Conservation (phyloP, 208 protist species). For the Trichomonas tenax region DNA sequence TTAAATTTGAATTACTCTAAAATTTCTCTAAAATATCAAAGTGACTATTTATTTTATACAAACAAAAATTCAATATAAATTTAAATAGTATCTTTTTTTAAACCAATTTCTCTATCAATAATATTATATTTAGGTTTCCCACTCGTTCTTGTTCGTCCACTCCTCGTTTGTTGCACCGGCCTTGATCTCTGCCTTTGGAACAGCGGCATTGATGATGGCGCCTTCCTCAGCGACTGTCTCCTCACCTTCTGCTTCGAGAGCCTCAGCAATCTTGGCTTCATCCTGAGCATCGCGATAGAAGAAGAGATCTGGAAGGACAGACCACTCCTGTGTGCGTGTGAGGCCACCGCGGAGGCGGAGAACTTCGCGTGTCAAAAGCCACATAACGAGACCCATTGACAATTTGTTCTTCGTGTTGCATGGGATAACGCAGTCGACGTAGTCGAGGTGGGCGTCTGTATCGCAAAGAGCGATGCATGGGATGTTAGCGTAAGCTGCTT, state of each 20-base stretch:
- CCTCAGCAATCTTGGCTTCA: neutral
- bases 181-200: neutral
- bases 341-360: conserved; percentile 77
- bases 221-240: neutral
- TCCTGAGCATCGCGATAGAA: conserved; percentile 71
- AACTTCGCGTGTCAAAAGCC: conserved; percentile 91
- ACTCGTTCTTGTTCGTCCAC: neutral
- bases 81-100: no score
- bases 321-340: conserved; percentile 70
- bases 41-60: no score
- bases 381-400: conserved; percentile 94
- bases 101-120: no score
- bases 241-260: neutral
- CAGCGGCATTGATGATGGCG: neutral
- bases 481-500: conserved; percentile 94
- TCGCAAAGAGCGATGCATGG: conserved; percentile 95
- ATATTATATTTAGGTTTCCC: neutral
- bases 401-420: conserved; percentile 55
- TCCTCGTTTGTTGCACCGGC: neutral
- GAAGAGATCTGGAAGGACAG: conserved; percentile 97
- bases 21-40: no score
- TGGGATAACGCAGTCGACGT: conserved; percentile 73
- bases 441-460: conserved; percentile 77
- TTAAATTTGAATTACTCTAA: no score
- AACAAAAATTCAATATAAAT: no score